A percentile compares a stretch with the other conserved stretches of the same genome.
Evolutionary conservation across 192 early-diverging fungal genomes (phyloP).

Genomic region (Backusella tuberculispora): DNA sequence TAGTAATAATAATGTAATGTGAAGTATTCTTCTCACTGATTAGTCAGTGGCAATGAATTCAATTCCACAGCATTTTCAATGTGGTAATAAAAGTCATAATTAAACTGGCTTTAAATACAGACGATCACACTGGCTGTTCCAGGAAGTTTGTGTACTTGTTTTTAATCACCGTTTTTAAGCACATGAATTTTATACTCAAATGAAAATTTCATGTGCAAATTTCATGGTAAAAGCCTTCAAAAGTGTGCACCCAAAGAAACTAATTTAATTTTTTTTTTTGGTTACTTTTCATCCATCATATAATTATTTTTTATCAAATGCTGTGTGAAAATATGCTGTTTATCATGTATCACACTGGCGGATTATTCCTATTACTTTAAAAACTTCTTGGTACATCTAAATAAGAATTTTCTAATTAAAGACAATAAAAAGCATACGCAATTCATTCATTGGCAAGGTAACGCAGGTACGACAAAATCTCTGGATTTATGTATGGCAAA

Average conservation of each 20-base stretch:
- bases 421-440: not conserved
- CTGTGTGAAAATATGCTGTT: not conserved
- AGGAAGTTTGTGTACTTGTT: not conserved
- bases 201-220: slow-evolving; percentile 8
- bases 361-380: not conserved
- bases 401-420: not conserved
- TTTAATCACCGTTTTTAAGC: not conserved
- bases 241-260: not conserved
- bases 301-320: not conserved
- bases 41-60: too few species aligned
- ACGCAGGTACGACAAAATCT: slow-evolving; percentile 16
- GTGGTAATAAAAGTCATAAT: not conserved
- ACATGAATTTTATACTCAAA: slow-evolving; percentile 5
- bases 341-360: not conserved
- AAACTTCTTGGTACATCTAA: not conserved
- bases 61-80: not conserved
- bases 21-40: too few species aligned
- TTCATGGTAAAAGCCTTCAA: not conserved
- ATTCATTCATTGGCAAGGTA: not conserved
- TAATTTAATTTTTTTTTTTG: too few species aligned
- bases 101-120: slow-evolving; percentile 4
- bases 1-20: too few species aligned
- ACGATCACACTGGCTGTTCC: not conserved
- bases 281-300: not conserved
- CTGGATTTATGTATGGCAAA: slow-evolving; percentile 13